A percentile compares a stretch with the other conserved stretches of the same genome.
phyloP scores from a whole-genome alignment of 2,329 filamentous ascomycete genomes.

The Cryphonectria nitschkei region DNA sequence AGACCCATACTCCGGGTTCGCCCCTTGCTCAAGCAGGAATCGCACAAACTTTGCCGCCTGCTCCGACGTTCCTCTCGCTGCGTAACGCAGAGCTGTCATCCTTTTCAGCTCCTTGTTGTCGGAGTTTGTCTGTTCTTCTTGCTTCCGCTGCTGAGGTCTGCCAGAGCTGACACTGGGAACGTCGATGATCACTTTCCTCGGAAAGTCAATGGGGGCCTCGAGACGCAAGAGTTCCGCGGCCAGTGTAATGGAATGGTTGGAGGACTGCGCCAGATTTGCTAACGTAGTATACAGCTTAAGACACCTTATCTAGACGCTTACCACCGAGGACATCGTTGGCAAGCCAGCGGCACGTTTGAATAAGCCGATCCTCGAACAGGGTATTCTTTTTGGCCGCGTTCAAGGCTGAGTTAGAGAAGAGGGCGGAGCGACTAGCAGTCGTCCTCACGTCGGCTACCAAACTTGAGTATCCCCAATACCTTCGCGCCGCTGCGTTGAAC shows the following conservation, averaged over 20 bases:
- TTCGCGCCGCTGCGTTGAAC: neutral
- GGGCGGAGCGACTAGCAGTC: neutral
- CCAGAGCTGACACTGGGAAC: neutral
- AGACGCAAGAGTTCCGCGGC: slow-evolving; percentile 16
- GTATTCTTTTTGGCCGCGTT: slow-evolving; percentile 2
- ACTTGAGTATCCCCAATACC: no score
- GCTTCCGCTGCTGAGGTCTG: neutral
- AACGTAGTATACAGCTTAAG: slow-evolving; percentile 1
- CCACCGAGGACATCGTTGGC: slow-evolving; percentile 5
- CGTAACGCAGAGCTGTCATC: slow-evolving; percentile 13
- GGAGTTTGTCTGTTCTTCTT: neutral
- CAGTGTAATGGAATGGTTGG: slow-evolving; percentile 8
- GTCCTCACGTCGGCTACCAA: no score
- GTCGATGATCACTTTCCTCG: neutral
- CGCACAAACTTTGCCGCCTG: neutral
- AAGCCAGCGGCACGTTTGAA: slow-evolving; percentile 16
- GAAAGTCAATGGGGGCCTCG: slow-evolving; percentile 16
- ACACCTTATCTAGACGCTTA: slow-evolving; percentile 1
- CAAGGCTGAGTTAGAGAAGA: neutral
- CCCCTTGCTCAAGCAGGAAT: neutral
- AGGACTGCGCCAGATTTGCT: neutral
- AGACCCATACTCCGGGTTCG: neutral
- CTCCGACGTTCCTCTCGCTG: neutral
- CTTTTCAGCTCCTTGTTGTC: neutral
- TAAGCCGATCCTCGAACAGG: slow-evolving; percentile 9